Conservation (phyloP, 73 alveolate genomes). For the Stentor coeruleus region DNA sequence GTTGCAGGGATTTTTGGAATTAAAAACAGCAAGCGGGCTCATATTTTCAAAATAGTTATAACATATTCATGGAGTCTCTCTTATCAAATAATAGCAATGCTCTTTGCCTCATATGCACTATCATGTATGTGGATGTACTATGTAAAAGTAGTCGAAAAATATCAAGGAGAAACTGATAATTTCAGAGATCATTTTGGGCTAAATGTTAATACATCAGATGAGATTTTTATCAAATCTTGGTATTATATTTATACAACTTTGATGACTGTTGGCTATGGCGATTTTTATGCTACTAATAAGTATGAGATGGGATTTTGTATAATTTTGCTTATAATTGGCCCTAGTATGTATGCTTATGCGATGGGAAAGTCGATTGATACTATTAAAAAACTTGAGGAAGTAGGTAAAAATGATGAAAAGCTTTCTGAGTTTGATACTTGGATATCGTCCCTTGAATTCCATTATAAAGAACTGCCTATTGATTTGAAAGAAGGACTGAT, state of each 20-base stretch:
- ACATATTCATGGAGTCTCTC: neutral
- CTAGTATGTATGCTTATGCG: conserved; percentile 2
- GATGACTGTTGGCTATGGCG: conserved; percentile 9
- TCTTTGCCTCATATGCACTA: neutral
- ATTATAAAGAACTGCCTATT: neutral
- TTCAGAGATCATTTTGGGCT: neutral
- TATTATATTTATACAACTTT: neutral
- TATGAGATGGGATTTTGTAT: conserved; percentile 1
- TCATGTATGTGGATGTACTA: neutral
- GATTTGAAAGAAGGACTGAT: too few relatives aligned
- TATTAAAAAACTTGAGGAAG: neutral
- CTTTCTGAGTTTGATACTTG: neutral
- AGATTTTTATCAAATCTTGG: neutral
- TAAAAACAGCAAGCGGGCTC: neutral
- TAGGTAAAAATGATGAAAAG: neutral
- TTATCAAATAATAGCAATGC: neutral
- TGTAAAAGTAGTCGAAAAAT: neutral
- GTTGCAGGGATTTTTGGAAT: neutral
- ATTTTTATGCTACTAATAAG: neutral
- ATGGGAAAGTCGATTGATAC: neutral
- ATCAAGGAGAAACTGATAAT: neutral
- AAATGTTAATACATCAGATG: neutral
- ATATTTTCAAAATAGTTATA: neutral
- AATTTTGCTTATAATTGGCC: neutral
- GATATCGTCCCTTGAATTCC: neutral